Conservation (phyloP, 1,284 basidiomycete genomes). For the Tranzscheliella williamsii region DNA sequence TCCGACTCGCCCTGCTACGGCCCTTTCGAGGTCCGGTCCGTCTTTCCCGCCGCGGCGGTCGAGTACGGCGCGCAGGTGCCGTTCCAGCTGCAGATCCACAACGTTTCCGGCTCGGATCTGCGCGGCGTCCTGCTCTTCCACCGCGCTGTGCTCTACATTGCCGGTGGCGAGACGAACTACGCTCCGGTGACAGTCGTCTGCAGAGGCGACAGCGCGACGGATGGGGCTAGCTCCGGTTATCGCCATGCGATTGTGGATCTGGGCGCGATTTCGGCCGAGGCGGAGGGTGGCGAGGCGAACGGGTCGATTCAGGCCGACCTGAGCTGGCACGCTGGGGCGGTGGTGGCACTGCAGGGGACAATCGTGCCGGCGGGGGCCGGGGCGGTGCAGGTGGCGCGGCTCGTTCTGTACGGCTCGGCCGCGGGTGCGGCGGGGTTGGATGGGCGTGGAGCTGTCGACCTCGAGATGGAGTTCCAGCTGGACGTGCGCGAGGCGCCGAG, state of each 20-base stretch:
- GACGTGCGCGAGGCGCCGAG: not conserved
- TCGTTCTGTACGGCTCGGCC: not conserved
- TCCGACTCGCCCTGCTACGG: not conserved
- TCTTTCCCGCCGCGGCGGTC: constrained; percentile 1
- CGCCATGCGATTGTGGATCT: not conserved
- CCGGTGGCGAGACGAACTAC: not conserved
- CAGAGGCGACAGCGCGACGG: no score
- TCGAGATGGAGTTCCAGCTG: not conserved
- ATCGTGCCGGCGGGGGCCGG: not conserved
- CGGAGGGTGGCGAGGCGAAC: not conserved
- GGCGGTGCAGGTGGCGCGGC: not conserved
- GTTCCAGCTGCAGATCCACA: constrained; percentile 5
- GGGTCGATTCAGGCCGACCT: not conserved
- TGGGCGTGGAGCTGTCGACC: no score
- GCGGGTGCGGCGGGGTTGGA: not conserved
- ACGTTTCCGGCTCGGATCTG: not conserved
- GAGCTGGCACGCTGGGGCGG: not conserved
- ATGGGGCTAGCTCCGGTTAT: not conserved
- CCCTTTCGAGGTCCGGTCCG: constrained; percentile 2
- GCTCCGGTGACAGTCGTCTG: no score
- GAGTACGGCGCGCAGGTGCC: not conserved
- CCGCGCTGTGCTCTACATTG: not conserved
- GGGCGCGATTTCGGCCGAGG: not conserved
- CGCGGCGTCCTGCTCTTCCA: not conserved
- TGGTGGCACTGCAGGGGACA: not conserved